phyloP scores from a whole-genome alignment of 495 filamentous ascomycete genomes.

The Penicillium antarcticum region DNA sequence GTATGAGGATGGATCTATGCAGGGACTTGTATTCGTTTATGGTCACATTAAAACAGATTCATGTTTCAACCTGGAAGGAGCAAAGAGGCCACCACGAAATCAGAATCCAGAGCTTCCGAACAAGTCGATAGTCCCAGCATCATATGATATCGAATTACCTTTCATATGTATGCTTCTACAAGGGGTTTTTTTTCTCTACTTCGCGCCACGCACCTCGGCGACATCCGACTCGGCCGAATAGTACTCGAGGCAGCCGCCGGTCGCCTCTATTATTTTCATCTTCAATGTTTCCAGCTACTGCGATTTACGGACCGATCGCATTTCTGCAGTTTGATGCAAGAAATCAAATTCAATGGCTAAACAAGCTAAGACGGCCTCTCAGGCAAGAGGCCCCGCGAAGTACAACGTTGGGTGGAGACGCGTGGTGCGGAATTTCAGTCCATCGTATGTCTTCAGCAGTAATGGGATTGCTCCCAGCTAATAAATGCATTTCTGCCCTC shows the following conservation, averaged over 20 bases:
- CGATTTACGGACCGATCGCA: too few relatives aligned
- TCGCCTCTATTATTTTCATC: neutral
- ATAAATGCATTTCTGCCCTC: neutral
- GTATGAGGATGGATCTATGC: too few relatives aligned
- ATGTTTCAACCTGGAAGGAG: too few relatives aligned
- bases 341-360: neutral
- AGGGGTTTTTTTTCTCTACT: too few relatives aligned
- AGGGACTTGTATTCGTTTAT: too few relatives aligned
- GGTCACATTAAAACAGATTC: too few relatives aligned
- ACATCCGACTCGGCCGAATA: neutral
- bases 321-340: too few relatives aligned
- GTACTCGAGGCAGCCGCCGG: neutral
- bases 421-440: slow-evolving; percentile 46
- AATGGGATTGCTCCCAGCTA: neutral
- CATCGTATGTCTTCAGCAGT: slow-evolving; percentile 29
- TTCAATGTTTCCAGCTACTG: neutral
- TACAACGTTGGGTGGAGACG: slow-evolving; percentile 39
- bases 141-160: too few relatives aligned
- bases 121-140: too few relatives aligned
- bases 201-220: neutral
- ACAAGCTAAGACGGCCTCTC: neutral
- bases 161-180: too few relatives aligned
- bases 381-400: slow-evolving; percentile 6
- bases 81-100: too few relatives aligned
- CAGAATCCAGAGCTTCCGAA: too few relatives aligned